Percentiles rank a stretch among this genome's conserved stretches.
These are phyloP conservation scores for Erysimum pusillum DNA, from an alignment of 441 rosid genomes.

Conservation along the genomic window DNA sequence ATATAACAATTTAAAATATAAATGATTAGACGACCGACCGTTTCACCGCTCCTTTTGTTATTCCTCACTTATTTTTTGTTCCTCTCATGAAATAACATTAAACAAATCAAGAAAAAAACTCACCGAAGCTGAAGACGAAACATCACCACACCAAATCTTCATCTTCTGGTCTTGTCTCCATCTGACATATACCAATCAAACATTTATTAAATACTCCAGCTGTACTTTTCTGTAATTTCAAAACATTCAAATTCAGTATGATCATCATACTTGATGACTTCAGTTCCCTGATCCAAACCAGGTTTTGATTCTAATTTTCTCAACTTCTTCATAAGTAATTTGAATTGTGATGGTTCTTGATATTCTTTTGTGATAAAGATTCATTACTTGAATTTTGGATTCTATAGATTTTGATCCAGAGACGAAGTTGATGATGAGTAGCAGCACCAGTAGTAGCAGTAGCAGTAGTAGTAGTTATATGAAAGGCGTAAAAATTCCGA, in stretches of 20 bases:
- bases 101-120: conserved; percentile 35
- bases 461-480: conserved; percentile 4
- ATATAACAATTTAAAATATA: no score
- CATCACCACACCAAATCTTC: conserved; percentile 38
- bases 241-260: conserved; percentile 18
- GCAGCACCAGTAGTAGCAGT: background rate
- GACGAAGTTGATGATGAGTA: conserved; percentile 27
- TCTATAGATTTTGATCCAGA: conserved; percentile 22
- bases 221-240: background rate
- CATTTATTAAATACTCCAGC: conserved; percentile 23
- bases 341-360: background rate
- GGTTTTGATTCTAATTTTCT: conserved; percentile 11
- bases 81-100: conserved; percentile 24
- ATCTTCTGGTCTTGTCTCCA: conserved; percentile 35
- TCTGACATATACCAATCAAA: background rate
- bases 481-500: background rate
- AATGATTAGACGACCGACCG: conserved; percentile 30
- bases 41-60: conserved; percentile 41
- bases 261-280: background rate
- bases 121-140: conserved; percentile 46
- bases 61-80: conserved; percentile 10
- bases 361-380: background rate
- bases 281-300: background rate
- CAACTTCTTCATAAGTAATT: background rate
- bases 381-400: conserved; percentile 4